Evolutionary conservation across 768 basidiomycete genomes (phyloP).

Genomic region (Thelephora aurantiotincta): DNA sequence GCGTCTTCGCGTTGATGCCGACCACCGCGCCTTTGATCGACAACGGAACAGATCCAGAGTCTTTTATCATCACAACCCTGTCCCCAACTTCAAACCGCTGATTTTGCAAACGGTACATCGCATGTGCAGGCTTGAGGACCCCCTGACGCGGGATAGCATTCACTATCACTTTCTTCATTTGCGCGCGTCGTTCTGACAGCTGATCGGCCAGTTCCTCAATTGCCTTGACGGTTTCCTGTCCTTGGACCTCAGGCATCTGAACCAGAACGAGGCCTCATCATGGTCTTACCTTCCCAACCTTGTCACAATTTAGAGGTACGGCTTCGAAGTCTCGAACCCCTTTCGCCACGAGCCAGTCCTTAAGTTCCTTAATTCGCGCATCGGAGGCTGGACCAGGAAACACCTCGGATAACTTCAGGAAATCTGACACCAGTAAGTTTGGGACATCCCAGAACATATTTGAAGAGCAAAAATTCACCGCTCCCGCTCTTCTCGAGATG

Average conservation of each 20-base stretch:
- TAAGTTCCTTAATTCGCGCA: slow-evolving; percentile 58
- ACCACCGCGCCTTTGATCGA: slow-evolving; percentile 90
- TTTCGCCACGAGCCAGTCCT: slow-evolving; percentile 73
- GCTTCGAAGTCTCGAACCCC: slow-evolving; percentile 87
- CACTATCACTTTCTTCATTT: slow-evolving; percentile 86
- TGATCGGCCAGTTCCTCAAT: slow-evolving; percentile 68
- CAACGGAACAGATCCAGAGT: slow-evolving; percentile 85
- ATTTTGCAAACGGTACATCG: slow-evolving; percentile 77
- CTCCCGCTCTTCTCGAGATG: slow-evolving; percentile 60
- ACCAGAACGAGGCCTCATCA: neutral
- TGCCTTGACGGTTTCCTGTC: slow-evolving; percentile 59
- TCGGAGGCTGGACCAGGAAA: slow-evolving; percentile 47
- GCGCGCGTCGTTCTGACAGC: slow-evolving; percentile 46
- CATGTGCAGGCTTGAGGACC: slow-evolving; percentile 85
- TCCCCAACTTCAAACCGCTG: slow-evolving; percentile 85
- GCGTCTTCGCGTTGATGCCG: slow-evolving; percentile 70
- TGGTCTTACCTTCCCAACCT: slow-evolving; percentile 62
- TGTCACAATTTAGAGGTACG: slow-evolving; percentile 84
- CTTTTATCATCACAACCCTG: slow-evolving; percentile 91
- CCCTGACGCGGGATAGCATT: slow-evolving; percentile 88
- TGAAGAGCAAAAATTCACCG: slow-evolving; percentile 29
- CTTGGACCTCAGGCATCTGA: slow-evolving; percentile 1
- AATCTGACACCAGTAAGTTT: slow-evolving; percentile 32
- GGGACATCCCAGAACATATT: neutral
- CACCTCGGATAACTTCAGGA: slow-evolving; percentile 48